Conservation (phyloP, 306 rosid species). For the Glycine latifolia region DNA sequence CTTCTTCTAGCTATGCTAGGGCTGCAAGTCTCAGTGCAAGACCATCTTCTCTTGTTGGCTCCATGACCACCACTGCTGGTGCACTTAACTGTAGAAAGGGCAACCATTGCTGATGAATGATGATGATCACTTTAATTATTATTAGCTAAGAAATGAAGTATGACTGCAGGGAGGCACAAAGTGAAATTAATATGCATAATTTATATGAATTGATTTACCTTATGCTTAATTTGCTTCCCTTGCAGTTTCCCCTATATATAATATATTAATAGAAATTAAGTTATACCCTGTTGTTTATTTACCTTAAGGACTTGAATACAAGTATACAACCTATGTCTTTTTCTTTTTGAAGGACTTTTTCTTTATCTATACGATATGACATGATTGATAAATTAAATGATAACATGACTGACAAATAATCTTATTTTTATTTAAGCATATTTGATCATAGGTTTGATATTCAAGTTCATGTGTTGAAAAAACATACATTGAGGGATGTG, state of each 20-base stretch:
- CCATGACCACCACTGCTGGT: slow-evolving; percentile 83
- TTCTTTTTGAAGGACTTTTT: slow-evolving; percentile 10
- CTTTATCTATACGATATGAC: background rate
- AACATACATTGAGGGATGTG: too few relatives aligned
- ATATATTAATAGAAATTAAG: slow-evolving; percentile 36
- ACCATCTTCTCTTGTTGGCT: slow-evolving; percentile 83
- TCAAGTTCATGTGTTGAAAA: too few relatives aligned
- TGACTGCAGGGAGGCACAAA: background rate
- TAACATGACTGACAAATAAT: too few relatives aligned
- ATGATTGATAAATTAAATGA: too few relatives aligned
- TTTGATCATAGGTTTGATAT: too few relatives aligned
- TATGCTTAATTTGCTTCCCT: slow-evolving; percentile 33
- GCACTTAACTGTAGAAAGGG: slow-evolving; percentile 76
- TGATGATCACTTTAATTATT: background rate
- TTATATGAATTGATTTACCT: slow-evolving; percentile 16
- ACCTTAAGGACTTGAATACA: slow-evolving; percentile 23
- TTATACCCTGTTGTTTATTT: slow-evolving; percentile 34
- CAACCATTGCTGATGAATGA: slow-evolving; percentile 55
- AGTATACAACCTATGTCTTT: slow-evolving; percentile 41
- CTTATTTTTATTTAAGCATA: too few relatives aligned
- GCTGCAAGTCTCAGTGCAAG: slow-evolving; percentile 86
- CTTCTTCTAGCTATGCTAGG: slow-evolving; percentile 68
- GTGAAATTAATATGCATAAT: slow-evolving; percentile 7
- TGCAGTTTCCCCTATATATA: background rate
- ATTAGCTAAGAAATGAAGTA: background rate